A percentile compares a stretch with the other conserved stretches of the same genome.
phyloP scores from a whole-genome alignment of 2,329 filamentous ascomycete species.

The Colletotrichum tabaci region DNA sequence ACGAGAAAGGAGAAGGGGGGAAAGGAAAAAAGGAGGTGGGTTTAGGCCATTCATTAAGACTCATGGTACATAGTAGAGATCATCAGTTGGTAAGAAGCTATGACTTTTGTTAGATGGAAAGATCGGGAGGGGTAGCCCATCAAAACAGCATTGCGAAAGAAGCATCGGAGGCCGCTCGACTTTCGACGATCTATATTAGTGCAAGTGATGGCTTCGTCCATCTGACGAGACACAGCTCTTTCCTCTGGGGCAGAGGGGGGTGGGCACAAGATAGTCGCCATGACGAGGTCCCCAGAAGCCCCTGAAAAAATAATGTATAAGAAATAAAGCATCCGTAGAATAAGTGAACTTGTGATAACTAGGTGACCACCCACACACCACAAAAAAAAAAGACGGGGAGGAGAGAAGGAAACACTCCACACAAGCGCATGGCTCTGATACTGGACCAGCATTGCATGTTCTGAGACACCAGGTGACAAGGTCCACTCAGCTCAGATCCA shows the following conservation, averaged over 20 bases:
- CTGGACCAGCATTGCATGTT: slow-evolving; percentile 28
- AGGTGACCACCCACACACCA: no score
- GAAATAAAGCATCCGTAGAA: no score
- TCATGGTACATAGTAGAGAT: background rate
- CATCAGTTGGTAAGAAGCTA: background rate
- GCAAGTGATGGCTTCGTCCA: background rate
- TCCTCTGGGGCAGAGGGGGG: no score
- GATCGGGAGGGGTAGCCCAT: background rate
- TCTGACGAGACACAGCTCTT: background rate
- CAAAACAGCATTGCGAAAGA: background rate
- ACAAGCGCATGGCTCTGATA: slow-evolving; percentile 11
- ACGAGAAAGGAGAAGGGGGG: background rate
- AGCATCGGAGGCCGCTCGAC: background rate
- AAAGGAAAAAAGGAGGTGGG: background rate
- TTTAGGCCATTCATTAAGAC: background rate
- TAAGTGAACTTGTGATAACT: no score
- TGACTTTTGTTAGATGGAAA: background rate
- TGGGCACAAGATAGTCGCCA: background rate
- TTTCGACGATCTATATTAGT: background rate
- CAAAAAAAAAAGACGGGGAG: no score
- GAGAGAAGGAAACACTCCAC: background rate
- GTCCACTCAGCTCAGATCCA: background rate
- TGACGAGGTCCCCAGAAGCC: slow-evolving; percentile 7
- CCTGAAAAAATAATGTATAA: background rate
- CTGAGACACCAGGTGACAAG: slow-evolving; percentile 32